A percentile compares a stretch with the other conserved stretches of the same genome.
These are phyloP conservation scores for Hymenoscyphus repandus DNA, from an alignment of 2,329 filamentous ascomycete species.

Conservation along the genomic window DNA sequence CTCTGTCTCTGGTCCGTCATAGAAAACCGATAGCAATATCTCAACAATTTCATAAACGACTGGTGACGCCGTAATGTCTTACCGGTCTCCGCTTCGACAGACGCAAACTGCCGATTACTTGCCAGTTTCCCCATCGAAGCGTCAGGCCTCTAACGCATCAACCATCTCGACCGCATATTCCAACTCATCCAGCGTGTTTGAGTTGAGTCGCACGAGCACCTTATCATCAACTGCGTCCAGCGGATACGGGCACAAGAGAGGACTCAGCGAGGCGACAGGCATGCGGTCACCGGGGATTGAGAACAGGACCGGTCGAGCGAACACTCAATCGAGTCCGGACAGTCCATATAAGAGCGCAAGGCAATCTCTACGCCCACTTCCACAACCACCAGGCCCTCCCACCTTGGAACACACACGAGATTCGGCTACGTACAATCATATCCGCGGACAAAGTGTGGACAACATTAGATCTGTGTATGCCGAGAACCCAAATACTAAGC, in stretches of 20 bases:
- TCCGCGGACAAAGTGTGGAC: conserved; percentile 54
- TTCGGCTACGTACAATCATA: conserved; percentile 27
- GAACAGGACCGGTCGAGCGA: conserved; percentile 38
- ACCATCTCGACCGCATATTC: conserved; percentile 68
- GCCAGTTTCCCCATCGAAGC: conserved; percentile 34
- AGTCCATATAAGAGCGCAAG: conserved; percentile 67
- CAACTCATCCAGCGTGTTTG: conserved; percentile 41
- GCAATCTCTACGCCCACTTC: conserved; percentile 70
- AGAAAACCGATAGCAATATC: background rate
- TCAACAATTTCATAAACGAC: background rate
- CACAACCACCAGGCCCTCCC: conserved; percentile 54
- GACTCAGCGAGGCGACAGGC: conserved; percentile 65
- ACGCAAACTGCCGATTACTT: conserved; percentile 46
- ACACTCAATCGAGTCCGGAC: conserved; percentile 44
- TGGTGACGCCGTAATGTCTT: conserved; percentile 43
- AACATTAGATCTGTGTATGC: conserved; percentile 48
- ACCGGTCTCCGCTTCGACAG: conserved; percentile 55
- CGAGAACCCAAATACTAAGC: conserved; percentile 24
- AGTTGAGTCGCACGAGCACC: conserved; percentile 61
- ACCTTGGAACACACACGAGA: conserved; percentile 31
- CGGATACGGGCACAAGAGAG: conserved; percentile 63
- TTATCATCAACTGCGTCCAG: conserved; percentile 69
- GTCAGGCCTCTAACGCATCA: conserved; percentile 65
- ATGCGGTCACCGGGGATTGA: conserved; percentile 46
- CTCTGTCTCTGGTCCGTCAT: background rate